Evolutionary conservation across 1,284 basidiomycete genomes (phyloP).

Genomic region (Boletus sp.): DNA sequence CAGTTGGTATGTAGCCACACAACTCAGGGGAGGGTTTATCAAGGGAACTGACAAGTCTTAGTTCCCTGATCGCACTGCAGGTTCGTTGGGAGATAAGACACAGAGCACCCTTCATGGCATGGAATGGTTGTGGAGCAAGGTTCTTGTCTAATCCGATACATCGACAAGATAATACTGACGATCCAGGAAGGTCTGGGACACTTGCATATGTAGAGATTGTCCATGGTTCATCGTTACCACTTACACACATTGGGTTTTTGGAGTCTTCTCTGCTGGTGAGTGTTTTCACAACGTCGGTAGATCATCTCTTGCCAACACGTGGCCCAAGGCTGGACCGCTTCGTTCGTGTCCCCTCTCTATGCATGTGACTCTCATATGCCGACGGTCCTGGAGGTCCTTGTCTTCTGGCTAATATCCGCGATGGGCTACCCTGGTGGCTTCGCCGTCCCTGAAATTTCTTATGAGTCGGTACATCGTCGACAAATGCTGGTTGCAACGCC

Average conservation of each 20-base stretch:
- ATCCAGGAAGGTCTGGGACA: constrained; percentile 56
- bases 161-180: constrained; percentile 10
- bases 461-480: constrained; percentile 27
- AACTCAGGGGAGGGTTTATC: neutral
- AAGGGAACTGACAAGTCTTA: constrained; percentile 12
- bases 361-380: constrained; percentile 38
- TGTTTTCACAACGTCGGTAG: neutral
- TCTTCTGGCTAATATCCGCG: constrained; percentile 52
- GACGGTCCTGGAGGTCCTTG: constrained; percentile 45
- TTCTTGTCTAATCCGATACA: constrained; percentile 23
- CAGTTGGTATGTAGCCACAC: constrained; percentile 38
- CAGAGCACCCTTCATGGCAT: constrained; percentile 8
- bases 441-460: constrained; percentile 41
- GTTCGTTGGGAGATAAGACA: constrained; percentile 32
- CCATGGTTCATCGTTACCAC: constrained; percentile 66
- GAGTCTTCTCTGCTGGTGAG: constrained; percentile 59
- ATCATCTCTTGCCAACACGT: constrained; percentile 7
- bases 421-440: constrained; percentile 40
- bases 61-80: constrained; percentile 24
- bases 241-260: constrained; percentile 69
- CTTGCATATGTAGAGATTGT: constrained; percentile 48
- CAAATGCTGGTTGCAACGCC: constrained; percentile 40
- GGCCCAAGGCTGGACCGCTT: constrained; percentile 49
- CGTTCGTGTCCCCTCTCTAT: constrained; percentile 45
- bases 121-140: constrained; percentile 66